Evolutionary conservation across 2,329 filamentous ascomycete genomes (phyloP), one percentile per base, ranked within the genome.

Genomic region (Xylaria sp.): DNA sequence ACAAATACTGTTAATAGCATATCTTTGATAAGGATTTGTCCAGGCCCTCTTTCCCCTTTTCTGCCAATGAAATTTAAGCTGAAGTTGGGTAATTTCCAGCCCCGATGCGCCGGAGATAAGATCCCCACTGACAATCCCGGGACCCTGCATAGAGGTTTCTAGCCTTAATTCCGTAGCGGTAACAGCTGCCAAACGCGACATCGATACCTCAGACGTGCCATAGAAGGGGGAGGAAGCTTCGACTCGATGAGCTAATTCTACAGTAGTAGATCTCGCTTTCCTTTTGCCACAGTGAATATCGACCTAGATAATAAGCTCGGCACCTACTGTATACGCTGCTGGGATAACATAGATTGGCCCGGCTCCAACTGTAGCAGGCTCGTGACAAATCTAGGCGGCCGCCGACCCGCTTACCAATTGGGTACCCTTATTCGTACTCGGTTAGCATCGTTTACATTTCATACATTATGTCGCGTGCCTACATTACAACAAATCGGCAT

Each of bases 401-500:
- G 10, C n/a, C n/a, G 57, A 25, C 38, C 57, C 57, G 51, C 51
- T 54, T 21, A 3, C 5, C 3, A 49, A 27, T 9, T 33, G 17
- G n/a, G n/a, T n/a, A n/a, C 31, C 47, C 43, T 54, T 59, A 33
- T 10, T 48, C 56, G 11, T 35, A 41, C 49, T 43, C 27, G 23
- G 51, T 54, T 60, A 54, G 51, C 51, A 29, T 38, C 29, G 35
- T 40, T 27, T 25, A 46, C 21, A 33, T 35, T 44, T 35, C 29
- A 11, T 29, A 44, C 6, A 7, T 19, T 44, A 13, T 40, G 6
- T 27, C 19, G 15, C 13, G 13, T 13, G 52, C 17, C 46, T 13
- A 35, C 13, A 19, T n/a, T n/a, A n/a, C n/a, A n/a, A n/a, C 49
- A n/a, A 59, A 41, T 48, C 29, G 46, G 46, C 40, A 56, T 25